A percentile compares a stretch with the other conserved stretches of the same genome.
These are phyloP conservation scores for Phaeosphaeriaceae sp. DNA, from an alignment of 2,329 filamentous ascomycete genomes.

Conservation along the genomic window DNA sequence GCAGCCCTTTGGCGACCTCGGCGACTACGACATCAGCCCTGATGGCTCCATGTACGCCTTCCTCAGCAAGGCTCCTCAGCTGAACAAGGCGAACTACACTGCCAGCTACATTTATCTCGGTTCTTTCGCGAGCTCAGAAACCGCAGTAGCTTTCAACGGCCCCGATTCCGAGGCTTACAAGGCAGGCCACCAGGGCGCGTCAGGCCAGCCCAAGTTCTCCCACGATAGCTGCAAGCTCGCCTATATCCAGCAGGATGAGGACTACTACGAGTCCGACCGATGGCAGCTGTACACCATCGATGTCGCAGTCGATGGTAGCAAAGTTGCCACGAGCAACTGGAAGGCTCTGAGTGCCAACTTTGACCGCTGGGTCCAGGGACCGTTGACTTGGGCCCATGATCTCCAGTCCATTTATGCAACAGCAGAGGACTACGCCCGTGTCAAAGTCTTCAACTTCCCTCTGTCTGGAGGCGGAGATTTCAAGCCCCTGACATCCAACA, in stretches of 20 bases:
- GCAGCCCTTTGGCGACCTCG: conserved; percentile 76
- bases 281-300: conserved; percentile 55
- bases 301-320: conserved; percentile 25
- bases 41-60: conserved; percentile 68
- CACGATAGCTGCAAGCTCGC: conserved; percentile 73
- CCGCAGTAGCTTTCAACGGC: conserved; percentile 42
- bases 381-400: conserved; percentile 41
- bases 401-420: conserved; percentile 40
- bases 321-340: conserved; percentile 38
- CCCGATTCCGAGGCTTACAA: conserved; percentile 32
- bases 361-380: conserved; percentile 38
- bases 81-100: conserved; percentile 77
- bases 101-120: conserved; percentile 83
- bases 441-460: conserved; percentile 66
- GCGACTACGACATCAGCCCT: conserved; percentile 77
- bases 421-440: conserved; percentile 43
- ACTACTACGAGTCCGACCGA: conserved; percentile 80
- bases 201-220: conserved; percentile 74
- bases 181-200: conserved; percentile 67
- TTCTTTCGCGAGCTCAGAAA: conserved; percentile 66
- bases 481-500: conserved; percentile 53
- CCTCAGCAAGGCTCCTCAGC: conserved; percentile 74
- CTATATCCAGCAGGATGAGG: conserved; percentile 76
- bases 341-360: conserved; percentile 36
- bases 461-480: conserved; percentile 62